A percentile compares a stretch with the other conserved stretches of the same genome.
These are phyloP conservation scores for Shiraia sp. DNA, from an alignment of 2,329 filamentous ascomycete genomes.

Conservation along the genomic window DNA sequence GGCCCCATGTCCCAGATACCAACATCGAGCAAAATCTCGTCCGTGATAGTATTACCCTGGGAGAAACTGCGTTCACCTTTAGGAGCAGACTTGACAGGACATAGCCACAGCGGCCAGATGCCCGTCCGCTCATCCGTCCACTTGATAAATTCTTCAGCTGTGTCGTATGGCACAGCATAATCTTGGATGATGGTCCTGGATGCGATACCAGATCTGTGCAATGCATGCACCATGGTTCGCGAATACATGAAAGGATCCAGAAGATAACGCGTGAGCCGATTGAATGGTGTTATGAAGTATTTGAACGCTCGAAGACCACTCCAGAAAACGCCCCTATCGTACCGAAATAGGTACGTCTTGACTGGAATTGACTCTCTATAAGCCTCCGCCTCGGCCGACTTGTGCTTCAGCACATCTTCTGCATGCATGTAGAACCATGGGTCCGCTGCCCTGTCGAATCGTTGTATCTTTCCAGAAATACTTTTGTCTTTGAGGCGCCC, in stretches of 20 bases:
- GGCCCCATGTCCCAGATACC: slow-evolving; percentile 82
- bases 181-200: slow-evolving; percentile 66
- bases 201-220: slow-evolving; percentile 62
- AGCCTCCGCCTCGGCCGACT: slow-evolving; percentile 4
- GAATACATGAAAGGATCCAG: slow-evolving; percentile 66
- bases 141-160: slow-evolving; percentile 57
- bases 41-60: slow-evolving; percentile 32
- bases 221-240: slow-evolving; percentile 63
- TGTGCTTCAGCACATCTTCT: slow-evolving; percentile 37
- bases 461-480: slow-evolving; percentile 38
- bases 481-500: slow-evolving; percentile 60
- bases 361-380: slow-evolving; percentile 51
- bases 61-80: slow-evolving; percentile 32
- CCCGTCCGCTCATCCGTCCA: slow-evolving; percentile 54
- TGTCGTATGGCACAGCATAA: slow-evolving; percentile 60
- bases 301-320: slow-evolving; percentile 63
- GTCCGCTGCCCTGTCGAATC: slow-evolving; percentile 63
- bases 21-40: slow-evolving; percentile 46
- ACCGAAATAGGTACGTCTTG: slow-evolving; percentile 61
- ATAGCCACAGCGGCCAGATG: slow-evolving; percentile 64
- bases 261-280: slow-evolving; percentile 59
- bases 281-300: slow-evolving; percentile 66
- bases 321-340: slow-evolving; percentile 70
- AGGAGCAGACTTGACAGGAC: slow-evolving; percentile 50
- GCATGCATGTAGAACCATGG: slow-evolving; percentile 77